These are phyloP conservation scores for Quercus bicolor DNA, from an alignment of 306 rosid genomes.

Conservation along the genomic window DNA sequence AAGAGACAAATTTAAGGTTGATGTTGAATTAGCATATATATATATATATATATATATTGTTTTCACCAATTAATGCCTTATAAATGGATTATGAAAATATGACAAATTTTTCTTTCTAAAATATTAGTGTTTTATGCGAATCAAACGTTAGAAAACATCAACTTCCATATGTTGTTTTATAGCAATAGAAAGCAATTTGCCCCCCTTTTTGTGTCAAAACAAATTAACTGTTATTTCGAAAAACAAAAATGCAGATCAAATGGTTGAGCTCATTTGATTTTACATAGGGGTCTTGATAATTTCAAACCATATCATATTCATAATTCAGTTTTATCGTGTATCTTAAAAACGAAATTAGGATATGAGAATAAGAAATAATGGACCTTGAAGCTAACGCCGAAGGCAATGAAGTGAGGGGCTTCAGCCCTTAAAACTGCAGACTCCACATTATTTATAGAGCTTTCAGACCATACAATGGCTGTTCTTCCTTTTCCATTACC, in stretches of 20 bases:
- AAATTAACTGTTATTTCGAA: no score
- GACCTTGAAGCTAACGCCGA: slow-evolving; percentile 87
- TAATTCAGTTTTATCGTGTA: neutral
- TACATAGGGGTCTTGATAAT: no score
- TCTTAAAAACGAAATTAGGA: neutral
- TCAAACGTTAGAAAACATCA: no score
- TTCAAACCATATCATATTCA: no score
- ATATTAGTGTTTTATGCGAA: no score
- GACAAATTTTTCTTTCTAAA: no score
- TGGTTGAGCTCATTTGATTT: neutral
- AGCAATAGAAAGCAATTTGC: no score
- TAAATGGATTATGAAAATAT: no score
- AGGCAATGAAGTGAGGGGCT: slow-evolving; percentile 56
- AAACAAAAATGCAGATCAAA: neutral
- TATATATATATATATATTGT: no score
- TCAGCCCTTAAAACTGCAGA: slow-evolving; percentile 72
- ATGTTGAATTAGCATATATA: neutral
- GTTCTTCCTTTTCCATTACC: slow-evolving; percentile 89
- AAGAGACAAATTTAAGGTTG: neutral
- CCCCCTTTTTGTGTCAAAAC: no score
- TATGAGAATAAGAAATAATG: neutral
- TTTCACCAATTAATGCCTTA: no score
- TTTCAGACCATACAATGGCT: slow-evolving; percentile 58
- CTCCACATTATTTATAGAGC: slow-evolving; percentile 61
- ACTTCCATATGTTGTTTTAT: no score